phyloP scores from a whole-genome alignment of 164 flowering plant genomes.

The Cinnamomum chago region DNA sequence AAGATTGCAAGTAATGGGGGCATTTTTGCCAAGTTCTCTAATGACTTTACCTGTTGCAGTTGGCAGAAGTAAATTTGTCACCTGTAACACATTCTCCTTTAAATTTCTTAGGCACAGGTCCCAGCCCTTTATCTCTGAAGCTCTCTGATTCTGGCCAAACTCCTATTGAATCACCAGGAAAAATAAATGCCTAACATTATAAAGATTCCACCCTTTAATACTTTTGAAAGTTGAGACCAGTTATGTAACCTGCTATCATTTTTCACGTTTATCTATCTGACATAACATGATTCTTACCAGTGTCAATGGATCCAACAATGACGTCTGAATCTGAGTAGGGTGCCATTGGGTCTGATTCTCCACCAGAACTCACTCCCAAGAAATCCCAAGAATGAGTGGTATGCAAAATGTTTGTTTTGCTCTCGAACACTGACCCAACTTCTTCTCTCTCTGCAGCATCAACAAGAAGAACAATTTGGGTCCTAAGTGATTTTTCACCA shows the following conservation, averaged over 20 bases:
- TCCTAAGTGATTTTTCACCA: too few species aligned
- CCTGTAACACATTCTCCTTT: conserved; percentile 43
- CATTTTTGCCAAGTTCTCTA: too few species aligned
- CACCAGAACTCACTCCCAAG: conserved; percentile 24
- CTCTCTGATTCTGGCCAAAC: conserved; percentile 60
- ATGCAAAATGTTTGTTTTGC: conserved; percentile 30
- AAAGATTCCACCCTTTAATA: not conserved
- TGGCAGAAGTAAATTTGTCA: conserved; percentile 32
- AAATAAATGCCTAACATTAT: not conserved
- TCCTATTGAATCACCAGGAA: conserved; percentile 22
- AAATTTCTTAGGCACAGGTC: conserved; percentile 54
- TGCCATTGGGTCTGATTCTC: conserved; percentile 11
- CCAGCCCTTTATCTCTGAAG: conserved; percentile 45
- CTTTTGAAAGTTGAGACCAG: not conserved
- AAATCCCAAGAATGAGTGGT: conserved; percentile 63
- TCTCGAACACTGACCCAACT: conserved; percentile 48
- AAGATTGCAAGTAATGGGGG: too few species aligned
- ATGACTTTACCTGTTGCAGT: conserved; percentile 52
- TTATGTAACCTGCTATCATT: too few species aligned
- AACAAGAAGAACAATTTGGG: not conserved
- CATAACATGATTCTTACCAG: conserved; percentile 24
- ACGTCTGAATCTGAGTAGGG: conserved; percentile 23
- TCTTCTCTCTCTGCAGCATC: conserved; percentile 29
- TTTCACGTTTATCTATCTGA: too few species aligned
- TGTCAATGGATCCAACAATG: conserved; percentile 46